phyloP scores from a whole-genome alignment of 768 basidiomycete species.

The Terana coerulea region DNA sequence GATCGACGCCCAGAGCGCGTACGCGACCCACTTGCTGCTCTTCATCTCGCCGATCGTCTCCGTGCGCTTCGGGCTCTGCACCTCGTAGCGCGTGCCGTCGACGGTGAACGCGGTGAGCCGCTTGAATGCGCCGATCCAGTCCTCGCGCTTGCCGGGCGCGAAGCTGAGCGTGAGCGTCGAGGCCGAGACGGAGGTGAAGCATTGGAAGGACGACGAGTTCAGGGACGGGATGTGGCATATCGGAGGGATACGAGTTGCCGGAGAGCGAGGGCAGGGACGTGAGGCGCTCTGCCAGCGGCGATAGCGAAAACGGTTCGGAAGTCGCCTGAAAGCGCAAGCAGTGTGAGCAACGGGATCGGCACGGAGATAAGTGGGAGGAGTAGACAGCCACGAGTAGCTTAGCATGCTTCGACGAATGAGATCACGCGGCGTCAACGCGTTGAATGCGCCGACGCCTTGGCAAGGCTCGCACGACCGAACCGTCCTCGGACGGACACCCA shows the following conservation, averaged over 20 bases:
- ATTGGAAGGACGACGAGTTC: conserved; percentile 27
- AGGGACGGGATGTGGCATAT: conserved; percentile 43
- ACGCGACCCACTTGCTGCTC: conserved; percentile 85
- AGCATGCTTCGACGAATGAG: not conserved
- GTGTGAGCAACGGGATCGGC: conserved; percentile 6
- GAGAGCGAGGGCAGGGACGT: conserved; percentile 38
- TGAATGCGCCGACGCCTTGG: not conserved
- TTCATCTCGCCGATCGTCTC: conserved; percentile 68
- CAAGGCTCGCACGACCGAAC: not conserved
- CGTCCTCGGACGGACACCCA: no score
- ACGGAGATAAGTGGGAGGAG: not conserved
- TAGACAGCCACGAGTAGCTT: not conserved
- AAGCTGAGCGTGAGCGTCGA: conserved; percentile 51
- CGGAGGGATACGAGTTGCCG: conserved; percentile 44
- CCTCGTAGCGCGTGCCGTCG: conserved; percentile 43
- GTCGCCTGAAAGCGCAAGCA: conserved; percentile 24
- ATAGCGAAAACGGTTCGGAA: conserved; percentile 40
- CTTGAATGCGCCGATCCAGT: conserved; percentile 42
- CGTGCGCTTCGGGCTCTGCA: conserved; percentile 42
- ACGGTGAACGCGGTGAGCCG: conserved; percentile 26
- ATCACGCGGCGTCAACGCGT: not conserved
- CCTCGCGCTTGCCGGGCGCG: conserved; percentile 43
- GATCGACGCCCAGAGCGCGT: conserved; percentile 72
- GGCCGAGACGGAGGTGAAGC: conserved; percentile 39
- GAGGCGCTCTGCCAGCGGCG: conserved; percentile 49